Conservation (phyloP, 768 basidiomycete species). For the Asterophora lycoperdoides region DNA sequence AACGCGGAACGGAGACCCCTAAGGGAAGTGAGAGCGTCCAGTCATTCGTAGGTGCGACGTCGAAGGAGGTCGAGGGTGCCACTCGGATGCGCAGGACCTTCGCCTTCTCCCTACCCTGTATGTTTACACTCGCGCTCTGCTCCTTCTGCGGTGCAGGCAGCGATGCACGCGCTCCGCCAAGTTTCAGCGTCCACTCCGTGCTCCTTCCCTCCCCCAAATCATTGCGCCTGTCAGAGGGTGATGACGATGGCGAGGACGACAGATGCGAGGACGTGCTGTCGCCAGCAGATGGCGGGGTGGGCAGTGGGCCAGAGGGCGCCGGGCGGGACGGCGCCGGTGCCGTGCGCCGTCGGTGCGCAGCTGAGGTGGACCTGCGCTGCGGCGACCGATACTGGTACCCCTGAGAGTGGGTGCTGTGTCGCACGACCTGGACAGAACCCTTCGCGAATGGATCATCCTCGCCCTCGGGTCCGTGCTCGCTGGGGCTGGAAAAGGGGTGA, state of each 20-base stretch:
- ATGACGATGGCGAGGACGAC: neutral
- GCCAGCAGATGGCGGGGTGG: neutral
- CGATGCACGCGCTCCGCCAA: neutral
- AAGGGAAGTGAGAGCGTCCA: constrained; percentile 13
- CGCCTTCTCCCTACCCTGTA: neutral
- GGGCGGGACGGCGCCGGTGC: constrained; percentile 4
- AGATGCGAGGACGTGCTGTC: too few species aligned
- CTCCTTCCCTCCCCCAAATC: neutral
- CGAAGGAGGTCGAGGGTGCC: neutral
- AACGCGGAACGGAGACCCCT: neutral
- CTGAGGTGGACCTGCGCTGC: neutral
- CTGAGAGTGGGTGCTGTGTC: constrained; percentile 10
- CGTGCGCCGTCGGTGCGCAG: neutral
- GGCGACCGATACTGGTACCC: neutral
- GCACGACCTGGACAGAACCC: constrained; percentile 20
- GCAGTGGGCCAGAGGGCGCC: constrained; percentile 7
- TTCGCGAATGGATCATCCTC: constrained; percentile 26
- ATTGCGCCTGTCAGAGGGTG: neutral
- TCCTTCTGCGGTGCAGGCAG: neutral
- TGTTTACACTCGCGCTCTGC: neutral
- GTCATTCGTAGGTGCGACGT: constrained; percentile 1
- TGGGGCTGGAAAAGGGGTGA: constrained; percentile 12
- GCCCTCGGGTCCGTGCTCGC: constrained; percentile 2
- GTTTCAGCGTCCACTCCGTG: neutral
- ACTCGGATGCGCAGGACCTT: constrained; percentile 1